Conservation (phyloP, 148 eudicot species). For the Vaccinium darrowii region DNA sequence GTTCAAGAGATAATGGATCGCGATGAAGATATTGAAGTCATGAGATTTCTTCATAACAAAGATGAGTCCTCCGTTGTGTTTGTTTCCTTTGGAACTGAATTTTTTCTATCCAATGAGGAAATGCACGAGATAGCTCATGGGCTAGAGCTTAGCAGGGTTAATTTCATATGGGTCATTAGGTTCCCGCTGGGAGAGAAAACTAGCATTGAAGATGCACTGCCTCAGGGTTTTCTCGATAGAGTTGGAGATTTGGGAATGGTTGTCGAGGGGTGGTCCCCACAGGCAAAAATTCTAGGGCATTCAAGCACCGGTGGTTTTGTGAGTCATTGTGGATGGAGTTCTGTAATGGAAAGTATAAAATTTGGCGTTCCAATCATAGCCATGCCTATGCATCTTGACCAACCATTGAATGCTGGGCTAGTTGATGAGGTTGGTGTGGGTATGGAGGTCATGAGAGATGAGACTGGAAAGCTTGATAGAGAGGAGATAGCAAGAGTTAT, state of each 20-base stretch:
- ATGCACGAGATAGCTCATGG: conserved; percentile 31
- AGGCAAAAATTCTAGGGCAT: conserved; percentile 26
- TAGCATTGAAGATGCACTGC: conserved; percentile 20
- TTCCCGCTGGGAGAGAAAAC: conserved; percentile 19
- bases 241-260: conserved; percentile 21
- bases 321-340: conserved; percentile 44
- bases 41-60: conserved; percentile 26
- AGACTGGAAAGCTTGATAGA: conserved; percentile 15
- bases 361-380: conserved; percentile 30
- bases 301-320: conserved; percentile 28
- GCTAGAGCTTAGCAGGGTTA: conserved; percentile 24
- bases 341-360: conserved; percentile 23
- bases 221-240: conserved; percentile 28
- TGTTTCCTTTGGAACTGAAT: conserved; percentile 34
- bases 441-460: conserved; percentile 19
- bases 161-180: conserved; percentile 32
- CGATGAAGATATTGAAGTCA: conserved; percentile 3
- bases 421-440: conserved; percentile 30
- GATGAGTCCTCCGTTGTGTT: conserved; percentile 21
- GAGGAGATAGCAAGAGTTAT: conserved; percentile 20
- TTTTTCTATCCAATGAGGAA: conserved; percentile 21
- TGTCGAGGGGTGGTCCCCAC: conserved; percentile 35
- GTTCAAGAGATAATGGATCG: not conserved
- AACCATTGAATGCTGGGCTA: conserved; percentile 30
- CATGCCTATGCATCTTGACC: conserved; percentile 31